Evolutionary conservation across 306 rosid genomes (phyloP).

Genomic region (Rosa multiflora): DNA sequence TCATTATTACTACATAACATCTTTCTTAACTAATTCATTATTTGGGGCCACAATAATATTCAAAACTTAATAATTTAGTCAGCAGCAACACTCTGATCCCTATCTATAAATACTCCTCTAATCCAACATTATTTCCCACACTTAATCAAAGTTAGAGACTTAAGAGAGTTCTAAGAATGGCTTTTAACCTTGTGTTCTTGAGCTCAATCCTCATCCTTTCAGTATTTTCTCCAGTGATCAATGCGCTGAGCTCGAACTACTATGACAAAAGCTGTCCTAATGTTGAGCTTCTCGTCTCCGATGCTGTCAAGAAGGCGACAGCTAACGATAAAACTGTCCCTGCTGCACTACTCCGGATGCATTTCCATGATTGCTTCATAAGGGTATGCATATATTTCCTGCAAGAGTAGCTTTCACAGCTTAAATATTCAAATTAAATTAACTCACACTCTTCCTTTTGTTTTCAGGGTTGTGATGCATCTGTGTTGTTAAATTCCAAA

Average conservation of each 20-base stretch:
- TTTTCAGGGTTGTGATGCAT: constrained; percentile 55
- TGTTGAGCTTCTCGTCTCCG: constrained; percentile 40
- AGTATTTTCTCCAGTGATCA: constrained; percentile 28
- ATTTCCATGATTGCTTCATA: constrained; percentile 59
- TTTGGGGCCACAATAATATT: constrained; percentile 37
- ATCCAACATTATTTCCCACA: constrained; percentile 26
- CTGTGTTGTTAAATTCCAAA: constrained; percentile 44
- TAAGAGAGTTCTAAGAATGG: constrained; percentile 37
- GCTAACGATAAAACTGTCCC: constrained; percentile 48
- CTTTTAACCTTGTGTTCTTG: constrained; percentile 39
- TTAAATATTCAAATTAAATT: not conserved
- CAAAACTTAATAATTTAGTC: constrained; percentile 15
- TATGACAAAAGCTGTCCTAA: constrained; percentile 73
- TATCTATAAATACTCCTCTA: constrained; percentile 41
- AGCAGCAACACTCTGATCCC: constrained; percentile 20
- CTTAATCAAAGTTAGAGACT: constrained; percentile 14
- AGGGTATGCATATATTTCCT: constrained; percentile 29
- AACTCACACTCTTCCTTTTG: not conserved
- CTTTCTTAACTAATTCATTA: constrained; percentile 37
- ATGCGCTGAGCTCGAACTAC: constrained; percentile 65
- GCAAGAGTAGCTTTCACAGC: not conserved
- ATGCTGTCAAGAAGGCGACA: constrained; percentile 32
- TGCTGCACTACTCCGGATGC: constrained; percentile 55
- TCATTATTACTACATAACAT: constrained; percentile 47
- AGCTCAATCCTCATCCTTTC: constrained; percentile 45